phyloP scores from a whole-genome alignment of 164 flowering plant genomes.

The Santalum album region DNA sequence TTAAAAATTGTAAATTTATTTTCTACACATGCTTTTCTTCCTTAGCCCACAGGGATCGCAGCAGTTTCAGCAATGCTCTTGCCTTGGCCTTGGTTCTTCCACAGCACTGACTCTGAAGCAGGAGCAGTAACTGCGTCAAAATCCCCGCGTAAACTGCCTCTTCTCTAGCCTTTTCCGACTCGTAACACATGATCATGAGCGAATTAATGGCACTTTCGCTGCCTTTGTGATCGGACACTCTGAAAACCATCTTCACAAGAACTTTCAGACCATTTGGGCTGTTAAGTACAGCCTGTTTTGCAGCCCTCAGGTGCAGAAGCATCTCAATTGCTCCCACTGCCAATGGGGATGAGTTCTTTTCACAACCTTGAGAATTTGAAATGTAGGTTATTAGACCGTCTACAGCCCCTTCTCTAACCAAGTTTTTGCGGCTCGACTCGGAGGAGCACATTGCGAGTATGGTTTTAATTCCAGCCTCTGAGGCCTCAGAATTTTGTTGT shows the following conservation, averaged over 20 bases:
- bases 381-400: conserved; percentile 32
- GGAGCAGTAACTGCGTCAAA: conserved; percentile 51
- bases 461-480: conserved; percentile 31
- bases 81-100: conserved; percentile 48
- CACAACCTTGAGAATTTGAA: conserved; percentile 7
- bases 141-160: conserved; percentile 45
- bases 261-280: conserved; percentile 27
- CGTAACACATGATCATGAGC: conserved; percentile 35
- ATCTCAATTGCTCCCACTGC: conserved; percentile 39
- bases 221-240: conserved; percentile 47
- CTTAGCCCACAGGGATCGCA: conserved; percentile 36
- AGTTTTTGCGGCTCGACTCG: conserved; percentile 19
- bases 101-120: conserved; percentile 63
- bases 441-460: conserved; percentile 28
- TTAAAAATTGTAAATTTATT: background rate
- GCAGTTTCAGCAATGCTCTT: conserved; percentile 58
- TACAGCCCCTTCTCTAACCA: conserved; percentile 28
- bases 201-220: conserved; percentile 50
- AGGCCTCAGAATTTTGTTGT: conserved; percentile 17
- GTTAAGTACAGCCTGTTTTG: conserved; percentile 24
- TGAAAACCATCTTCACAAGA: conserved; percentile 60
- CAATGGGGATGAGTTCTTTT: conserved; percentile 11
- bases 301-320: conserved; percentile 29
- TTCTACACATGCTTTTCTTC: conserved; percentile 13
- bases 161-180: conserved; percentile 25